phyloP scores from a whole-genome alignment of 768 basidiomycete genomes.

The Mycena polygramma region DNA sequence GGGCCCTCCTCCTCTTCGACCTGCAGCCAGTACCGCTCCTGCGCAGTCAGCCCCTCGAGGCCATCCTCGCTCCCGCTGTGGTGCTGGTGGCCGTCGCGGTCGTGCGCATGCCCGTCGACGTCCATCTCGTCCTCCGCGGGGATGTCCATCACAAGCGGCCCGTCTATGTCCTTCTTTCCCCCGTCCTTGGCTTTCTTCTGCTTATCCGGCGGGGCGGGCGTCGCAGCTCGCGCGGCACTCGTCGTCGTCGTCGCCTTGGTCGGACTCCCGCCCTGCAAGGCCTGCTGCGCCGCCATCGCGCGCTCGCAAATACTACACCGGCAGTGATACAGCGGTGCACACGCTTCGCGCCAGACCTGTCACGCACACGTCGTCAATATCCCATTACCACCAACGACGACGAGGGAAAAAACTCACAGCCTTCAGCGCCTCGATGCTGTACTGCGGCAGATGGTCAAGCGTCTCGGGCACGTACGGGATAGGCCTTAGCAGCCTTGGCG shows the following conservation, averaged over 20 bases:
- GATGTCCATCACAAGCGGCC: conserved; percentile 23
- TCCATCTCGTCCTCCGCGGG: conserved; percentile 28
- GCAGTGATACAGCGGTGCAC: conserved; percentile 26
- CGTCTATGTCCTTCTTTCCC: conserved; percentile 9
- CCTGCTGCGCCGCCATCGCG: conserved; percentile 22
- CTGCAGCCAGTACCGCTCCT: conserved; percentile 48
- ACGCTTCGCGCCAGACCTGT: conserved; percentile 24
- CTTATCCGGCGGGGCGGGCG: conserved; percentile 39
- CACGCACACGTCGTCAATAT: too few species aligned
- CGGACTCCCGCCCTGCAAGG: background rate
- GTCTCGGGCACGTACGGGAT: conserved; percentile 71
- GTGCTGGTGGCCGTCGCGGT: background rate
- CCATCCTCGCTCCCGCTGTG: background rate
- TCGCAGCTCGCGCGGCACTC: background rate
- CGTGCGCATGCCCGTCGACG: background rate
- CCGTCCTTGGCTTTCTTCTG: conserved; percentile 43
- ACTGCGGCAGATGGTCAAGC: background rate
- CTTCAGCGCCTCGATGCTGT: background rate
- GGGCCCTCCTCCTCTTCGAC: conserved; percentile 53
- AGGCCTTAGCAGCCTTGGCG: conserved; percentile 70
- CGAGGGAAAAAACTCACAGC: background rate
- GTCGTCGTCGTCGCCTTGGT: background rate
- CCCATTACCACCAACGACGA: too few species aligned
- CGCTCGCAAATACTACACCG: conserved; percentile 25
- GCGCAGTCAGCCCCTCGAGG: conserved; percentile 16